Conservation (phyloP, 352 stramenopile genomes). For the Globisporangium heterothallicum region DNA sequence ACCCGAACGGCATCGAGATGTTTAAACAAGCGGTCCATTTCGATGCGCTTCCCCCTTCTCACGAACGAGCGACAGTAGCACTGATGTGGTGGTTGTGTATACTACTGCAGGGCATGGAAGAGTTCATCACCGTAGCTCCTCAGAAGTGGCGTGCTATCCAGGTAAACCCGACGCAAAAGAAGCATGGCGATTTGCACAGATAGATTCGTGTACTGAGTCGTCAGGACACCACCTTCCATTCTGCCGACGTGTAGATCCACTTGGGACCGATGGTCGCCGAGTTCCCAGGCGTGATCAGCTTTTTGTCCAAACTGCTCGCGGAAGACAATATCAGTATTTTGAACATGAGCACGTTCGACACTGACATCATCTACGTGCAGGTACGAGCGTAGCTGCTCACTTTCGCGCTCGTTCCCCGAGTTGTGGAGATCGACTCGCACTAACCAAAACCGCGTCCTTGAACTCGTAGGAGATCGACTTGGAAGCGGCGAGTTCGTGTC, state of each 20-base stretch:
- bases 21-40: constrained; percentile 47
- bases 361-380: constrained; percentile 85
- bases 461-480: constrained; percentile 40
- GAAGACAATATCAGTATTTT: constrained; percentile 86
- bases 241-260: constrained; percentile 48
- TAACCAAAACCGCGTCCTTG: too few species aligned
- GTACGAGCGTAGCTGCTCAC: constrained; percentile 6
- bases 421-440: neutral
- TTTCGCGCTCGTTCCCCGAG: neutral
- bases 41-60: neutral
- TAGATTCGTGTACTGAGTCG: too few species aligned
- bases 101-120: constrained; percentile 41
- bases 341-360: constrained; percentile 90
- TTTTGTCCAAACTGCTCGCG: constrained; percentile 77
- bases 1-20: constrained; percentile 76
- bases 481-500: constrained; percentile 63
- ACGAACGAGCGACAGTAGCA: neutral
- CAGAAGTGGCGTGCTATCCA: constrained; percentile 74
- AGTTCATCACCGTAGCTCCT: constrained; percentile 63
- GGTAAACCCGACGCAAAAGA: too few species aligned
- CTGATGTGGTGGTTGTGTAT: neutral
- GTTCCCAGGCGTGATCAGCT: constrained; percentile 81
- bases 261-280: constrained; percentile 81
- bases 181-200: too few species aligned
- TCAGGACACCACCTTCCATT: constrained; percentile 9